phyloP scores from a whole-genome alignment of 768 basidiomycete genomes.

The Panellus pusillus region DNA sequence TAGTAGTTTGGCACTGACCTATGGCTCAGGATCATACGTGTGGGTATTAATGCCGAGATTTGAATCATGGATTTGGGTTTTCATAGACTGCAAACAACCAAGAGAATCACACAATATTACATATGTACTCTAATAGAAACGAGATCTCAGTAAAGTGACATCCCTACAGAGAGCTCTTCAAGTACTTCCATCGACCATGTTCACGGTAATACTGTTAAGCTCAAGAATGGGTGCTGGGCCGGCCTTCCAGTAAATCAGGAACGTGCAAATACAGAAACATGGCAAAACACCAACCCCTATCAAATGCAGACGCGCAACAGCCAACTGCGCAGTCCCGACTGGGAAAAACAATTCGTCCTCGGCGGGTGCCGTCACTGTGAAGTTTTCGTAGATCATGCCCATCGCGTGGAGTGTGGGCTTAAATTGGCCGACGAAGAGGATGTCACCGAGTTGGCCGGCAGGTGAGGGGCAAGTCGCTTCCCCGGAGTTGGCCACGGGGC shows the following conservation, averaged over 20 bases:
- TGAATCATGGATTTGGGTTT: conserved; percentile 19
- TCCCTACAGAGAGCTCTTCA: neutral
- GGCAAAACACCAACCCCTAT: conserved; percentile 2
- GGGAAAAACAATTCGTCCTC: neutral
- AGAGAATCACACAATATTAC: no score
- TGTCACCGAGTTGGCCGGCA: neutral
- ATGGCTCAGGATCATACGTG: conserved; percentile 49
- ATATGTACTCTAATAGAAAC: no score
- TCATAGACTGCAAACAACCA: neutral
- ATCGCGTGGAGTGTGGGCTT: neutral
- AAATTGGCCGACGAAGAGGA: conserved; percentile 8
- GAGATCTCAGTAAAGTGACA: neutral
- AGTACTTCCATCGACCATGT: neutral
- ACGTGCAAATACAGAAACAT: neutral
- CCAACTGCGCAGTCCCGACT: conserved; percentile 7
- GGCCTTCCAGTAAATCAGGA: neutral
- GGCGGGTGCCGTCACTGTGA: conserved; percentile 8
- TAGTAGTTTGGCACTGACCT: neutral
- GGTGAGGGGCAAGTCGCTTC: conserved; percentile 5
- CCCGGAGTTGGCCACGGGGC: conserved; percentile 4
- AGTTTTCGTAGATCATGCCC: conserved; percentile 13
- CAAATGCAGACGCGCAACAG: conserved; percentile 10
- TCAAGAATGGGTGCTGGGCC: conserved; percentile 7
- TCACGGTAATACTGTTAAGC: conserved; percentile 10
- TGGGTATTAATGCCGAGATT: conserved; percentile 56